Conservation (phyloP, 2,329 filamentous ascomycete species). For the Penicillium hordei region DNA sequence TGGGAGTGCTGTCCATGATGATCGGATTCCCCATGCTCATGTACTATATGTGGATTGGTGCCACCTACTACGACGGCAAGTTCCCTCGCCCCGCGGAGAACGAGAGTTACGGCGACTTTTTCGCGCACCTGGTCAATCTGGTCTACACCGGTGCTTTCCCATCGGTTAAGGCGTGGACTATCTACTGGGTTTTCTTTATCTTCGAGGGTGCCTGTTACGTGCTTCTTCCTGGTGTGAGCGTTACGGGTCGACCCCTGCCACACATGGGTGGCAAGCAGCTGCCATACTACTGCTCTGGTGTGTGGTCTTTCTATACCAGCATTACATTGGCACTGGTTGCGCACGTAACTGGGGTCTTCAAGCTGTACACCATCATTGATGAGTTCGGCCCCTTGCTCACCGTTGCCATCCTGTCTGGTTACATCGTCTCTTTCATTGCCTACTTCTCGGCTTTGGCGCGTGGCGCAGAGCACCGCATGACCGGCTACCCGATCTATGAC, state of each 20-base stretch:
- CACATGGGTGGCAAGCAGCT: constrained; percentile 83
- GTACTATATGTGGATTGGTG: constrained; percentile 99
- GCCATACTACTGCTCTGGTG: constrained; percentile 90
- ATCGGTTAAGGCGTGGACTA: constrained; percentile 76
- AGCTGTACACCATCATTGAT: constrained; percentile 86
- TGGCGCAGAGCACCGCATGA: constrained; percentile 89
- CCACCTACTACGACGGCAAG: constrained; percentile 85
- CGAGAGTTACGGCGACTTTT: constrained; percentile 70
- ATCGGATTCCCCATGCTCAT: constrained; percentile 88
- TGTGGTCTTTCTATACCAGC: constrained; percentile 83
- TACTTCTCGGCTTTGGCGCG: constrained; percentile 82
- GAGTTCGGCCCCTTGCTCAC: constrained; percentile 92
- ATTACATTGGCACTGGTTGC: constrained; percentile 68
- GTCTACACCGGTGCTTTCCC: constrained; percentile 85
- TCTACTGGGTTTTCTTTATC: constrained; percentile 93
- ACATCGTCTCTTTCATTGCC: constrained; percentile 75
- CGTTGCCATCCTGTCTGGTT: constrained; percentile 89
- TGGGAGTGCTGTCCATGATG: constrained; percentile 84
- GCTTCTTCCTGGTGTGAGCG: constrained; percentile 80
- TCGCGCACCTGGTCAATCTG: constrained; percentile 66
- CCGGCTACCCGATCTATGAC: constrained; percentile 75
- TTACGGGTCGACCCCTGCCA: constrained; percentile 82
- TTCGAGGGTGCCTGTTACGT: constrained; percentile 83
- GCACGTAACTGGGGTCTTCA: constrained; percentile 82
- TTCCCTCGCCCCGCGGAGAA: constrained; percentile 67